These are phyloP conservation scores for Hamigera avellanea DNA, from an alignment of 495 filamentous ascomycete species.

Conservation along the genomic window DNA sequence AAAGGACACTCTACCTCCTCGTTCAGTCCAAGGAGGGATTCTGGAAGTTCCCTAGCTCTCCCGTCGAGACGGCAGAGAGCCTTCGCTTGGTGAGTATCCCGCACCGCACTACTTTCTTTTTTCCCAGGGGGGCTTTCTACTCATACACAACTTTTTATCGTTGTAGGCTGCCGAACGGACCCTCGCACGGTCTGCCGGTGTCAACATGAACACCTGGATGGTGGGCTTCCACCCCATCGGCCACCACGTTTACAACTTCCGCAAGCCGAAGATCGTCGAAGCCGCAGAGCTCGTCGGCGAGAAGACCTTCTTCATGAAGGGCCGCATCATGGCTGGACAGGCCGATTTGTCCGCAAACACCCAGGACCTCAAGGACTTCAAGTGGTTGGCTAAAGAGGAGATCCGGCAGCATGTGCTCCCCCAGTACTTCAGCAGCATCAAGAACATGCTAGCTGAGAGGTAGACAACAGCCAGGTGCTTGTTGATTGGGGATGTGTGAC, in stretches of 20 bases:
- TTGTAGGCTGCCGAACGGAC: constrained; percentile 69
- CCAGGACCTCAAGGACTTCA: constrained; percentile 66
- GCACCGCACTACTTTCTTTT: neutral
- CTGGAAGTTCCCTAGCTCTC: constrained; percentile 72
- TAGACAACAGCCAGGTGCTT: constrained; percentile 14
- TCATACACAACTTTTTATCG: too few species aligned
- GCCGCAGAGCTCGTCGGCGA: constrained; percentile 39
- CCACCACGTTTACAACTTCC: constrained; percentile 48
- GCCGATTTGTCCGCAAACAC: constrained; percentile 64
- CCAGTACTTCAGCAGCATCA: constrained; percentile 61
- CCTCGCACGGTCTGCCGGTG: constrained; percentile 61
- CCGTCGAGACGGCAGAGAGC: constrained; percentile 55
- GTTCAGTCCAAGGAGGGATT: constrained; percentile 53
- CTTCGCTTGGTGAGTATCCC: constrained; percentile 62
- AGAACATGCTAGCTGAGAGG: constrained; percentile 69
- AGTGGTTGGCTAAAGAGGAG: constrained; percentile 89
- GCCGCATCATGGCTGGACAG: constrained; percentile 92
- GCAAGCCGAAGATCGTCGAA: constrained; percentile 22
- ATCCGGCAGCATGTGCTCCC: constrained; percentile 47
- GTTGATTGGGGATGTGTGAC: constrained; percentile 7
- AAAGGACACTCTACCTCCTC: constrained; percentile 74
- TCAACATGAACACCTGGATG: constrained; percentile 99
- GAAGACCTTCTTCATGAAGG: constrained; percentile 94
- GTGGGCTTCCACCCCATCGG: constrained; percentile 85
- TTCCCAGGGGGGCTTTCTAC: neutral